A percentile compares a stretch with the other conserved stretches of the same genome.
Conservation (phyloP, 2,329 filamentous ascomycete species). For the Pseudogymnoascus sp. region DNA sequence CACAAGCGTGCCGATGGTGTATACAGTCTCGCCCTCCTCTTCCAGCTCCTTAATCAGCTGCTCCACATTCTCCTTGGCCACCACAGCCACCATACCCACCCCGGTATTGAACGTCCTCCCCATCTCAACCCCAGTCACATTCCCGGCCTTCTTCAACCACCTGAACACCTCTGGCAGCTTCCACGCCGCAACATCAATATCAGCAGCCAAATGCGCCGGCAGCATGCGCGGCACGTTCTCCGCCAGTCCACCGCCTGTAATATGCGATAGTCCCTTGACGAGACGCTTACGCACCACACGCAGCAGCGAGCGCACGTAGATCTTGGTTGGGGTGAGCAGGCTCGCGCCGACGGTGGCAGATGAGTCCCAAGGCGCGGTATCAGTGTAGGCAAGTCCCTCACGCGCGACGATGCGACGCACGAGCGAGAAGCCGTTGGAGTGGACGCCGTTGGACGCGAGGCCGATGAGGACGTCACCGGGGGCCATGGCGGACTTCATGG, state of each 20-base stretch:
- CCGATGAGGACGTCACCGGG: conserved; percentile 80
- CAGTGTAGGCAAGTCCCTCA: conserved; percentile 61
- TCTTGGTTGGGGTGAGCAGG: conserved; percentile 81
- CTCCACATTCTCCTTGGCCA: conserved; percentile 55
- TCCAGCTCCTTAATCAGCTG: conserved; percentile 53
- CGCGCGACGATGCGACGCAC: conserved; percentile 78
- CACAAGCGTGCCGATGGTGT: conserved; percentile 63
- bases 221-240: conserved; percentile 96
- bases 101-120: conserved; percentile 91
- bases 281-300: conserved; percentile 52
- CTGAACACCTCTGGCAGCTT: conserved; percentile 68
- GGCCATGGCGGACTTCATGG: conserved; percentile 65
- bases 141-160: conserved; percentile 71
- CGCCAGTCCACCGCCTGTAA: conserved; percentile 85
- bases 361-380: conserved; percentile 67
- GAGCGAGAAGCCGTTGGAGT: conserved; percentile 98
- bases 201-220: conserved; percentile 65
- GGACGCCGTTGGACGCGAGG: conserved; percentile 74
- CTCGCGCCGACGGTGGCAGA: conserved; percentile 59
- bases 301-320: conserved; percentile 82
- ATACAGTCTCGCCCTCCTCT: conserved; percentile 67
- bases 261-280: conserved; percentile 91
- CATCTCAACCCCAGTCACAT: conserved; percentile 71
- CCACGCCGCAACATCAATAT: conserved; percentile 73
- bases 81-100: conserved; percentile 86